Evolutionary conservation across 2,329 filamentous ascomycete species (phyloP), one percentile per base, ranked within the genome.

Genomic region (Plectosphaerella cucumerina): DNA sequence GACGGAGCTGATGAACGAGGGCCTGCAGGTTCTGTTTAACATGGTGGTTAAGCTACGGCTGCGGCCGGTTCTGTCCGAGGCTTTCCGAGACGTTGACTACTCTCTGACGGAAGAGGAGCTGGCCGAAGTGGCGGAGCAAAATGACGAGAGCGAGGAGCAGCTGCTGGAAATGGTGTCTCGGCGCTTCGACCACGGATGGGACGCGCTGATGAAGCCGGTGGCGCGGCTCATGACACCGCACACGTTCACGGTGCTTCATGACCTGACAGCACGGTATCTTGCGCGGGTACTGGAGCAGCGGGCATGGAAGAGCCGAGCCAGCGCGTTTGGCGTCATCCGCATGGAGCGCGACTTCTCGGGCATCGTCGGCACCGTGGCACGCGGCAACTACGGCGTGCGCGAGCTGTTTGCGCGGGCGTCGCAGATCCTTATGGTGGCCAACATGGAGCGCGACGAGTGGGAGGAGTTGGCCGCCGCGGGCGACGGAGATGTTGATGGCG

Each of bases 401-500:
- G 91, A 96, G 62, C 70, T 81, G 3, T 96, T 97, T 71, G 77
- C 80, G 23, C 82, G 85, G 61, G 89, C 88, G 52, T 78, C 80
- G 53, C 90, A 97, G 75, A 86, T 96, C 60, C 82, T 88, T 51
- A 83, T 95, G 75, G 83, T 96, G 15, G 85, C 93, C 65, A 93
- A 92, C 59, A 95, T 97, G 90, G 92, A 97, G 65, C 89, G 94
- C 33, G 92, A 97, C 52, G 93, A 97, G 69, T 96, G 91, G 89
- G 89, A 93, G 45, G 90, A 94, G 67, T 69, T 92, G 37, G 66
- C 70, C 37, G 62, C 68, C 6, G 26, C 8, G 3, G 26, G 68
- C 44, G 44, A 33, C 26, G 70, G 20, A 1, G 46, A 48, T 6
- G 77, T 39, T 53, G 55, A 48, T 0, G 52, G 65, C 21, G 69